Base-by-base conservation (phyloP, 305 asterid genomes). In the Rubia peregrina region DNA sequence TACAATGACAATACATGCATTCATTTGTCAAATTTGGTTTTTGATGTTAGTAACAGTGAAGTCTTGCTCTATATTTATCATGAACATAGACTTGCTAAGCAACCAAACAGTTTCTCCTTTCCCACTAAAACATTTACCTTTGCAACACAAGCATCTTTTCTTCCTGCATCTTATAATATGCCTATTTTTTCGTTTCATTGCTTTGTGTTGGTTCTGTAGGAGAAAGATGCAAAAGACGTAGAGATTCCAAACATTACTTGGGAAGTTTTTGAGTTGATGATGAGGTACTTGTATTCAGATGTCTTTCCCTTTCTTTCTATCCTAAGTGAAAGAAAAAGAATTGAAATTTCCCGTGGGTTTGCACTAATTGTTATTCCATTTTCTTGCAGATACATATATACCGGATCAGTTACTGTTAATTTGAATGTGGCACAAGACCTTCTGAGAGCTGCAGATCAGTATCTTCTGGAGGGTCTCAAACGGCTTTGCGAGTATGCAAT, bases 211-310 rank as follows among this genome's bases (percentile, higher is more conserved):
- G 5, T 26, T 26, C 9, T 84, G 83, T 85, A 94, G 99, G 99
- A 94, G 84, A 86, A 94, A 83, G 98, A 91, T 68, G 99, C 99
- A 70, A 94, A 94, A 86, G 96, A 91, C 79, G 87, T 91, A 53
- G 97, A 89, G 87, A 91, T 94, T 71, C 99, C 99, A 48, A 94
- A 94, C 81, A 94, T 94, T 73, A 85, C 85, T 85, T 91, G 99
- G 99, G 97, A 89, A 67, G 90, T 91, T 75, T 94, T 94, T 73
- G 98, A 94, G 85, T 80, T 94, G 89, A 94, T 94, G 99, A 94
- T 91, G 99, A 91, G 98, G 99, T 94, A 75, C 44, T 63, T 73
- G n/a, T 69, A 41, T 70, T 44, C 40, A 57, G 49, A 70, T 61
- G 14, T 57, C 38, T 40, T 57, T 71, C 48, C 46, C 36, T 7